A percentile compares a stretch with the other conserved stretches of the same genome.
phyloP scores from a whole-genome alignment of 1,284 basidiomycete species.

The Mycosarcoma mackinlayi region DNA sequence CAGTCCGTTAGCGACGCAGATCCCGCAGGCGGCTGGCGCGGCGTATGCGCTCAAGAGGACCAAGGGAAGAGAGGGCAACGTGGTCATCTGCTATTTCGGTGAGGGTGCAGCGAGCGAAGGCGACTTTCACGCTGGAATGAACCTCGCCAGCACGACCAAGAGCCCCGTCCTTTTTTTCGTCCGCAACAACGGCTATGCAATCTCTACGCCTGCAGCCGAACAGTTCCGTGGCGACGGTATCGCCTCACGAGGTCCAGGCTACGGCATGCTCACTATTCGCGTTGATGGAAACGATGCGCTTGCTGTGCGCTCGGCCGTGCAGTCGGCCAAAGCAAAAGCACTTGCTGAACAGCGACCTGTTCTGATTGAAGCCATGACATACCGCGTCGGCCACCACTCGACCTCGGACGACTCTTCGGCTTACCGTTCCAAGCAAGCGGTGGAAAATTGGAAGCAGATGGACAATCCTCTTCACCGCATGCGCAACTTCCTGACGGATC shows the following conservation, averaged over 20 bases:
- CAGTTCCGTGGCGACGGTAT: constrained; percentile 74
- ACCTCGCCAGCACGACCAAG: constrained; percentile 65
- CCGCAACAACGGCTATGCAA: constrained; percentile 89
- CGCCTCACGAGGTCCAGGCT: constrained; percentile 86
- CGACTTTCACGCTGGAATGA: constrained; percentile 73
- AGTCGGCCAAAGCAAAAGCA: constrained; percentile 81
- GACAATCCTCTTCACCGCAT: constrained; percentile 90
- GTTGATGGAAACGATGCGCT: constrained; percentile 95
- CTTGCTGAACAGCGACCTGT: constrained; percentile 81
- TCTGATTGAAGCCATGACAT: constrained; percentile 77
- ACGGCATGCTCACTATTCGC: constrained; percentile 75
- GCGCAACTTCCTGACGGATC: constrained; percentile 78
- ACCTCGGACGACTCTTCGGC: constrained; percentile 94
- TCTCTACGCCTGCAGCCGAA: constrained; percentile 88
- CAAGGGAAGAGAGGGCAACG: constrained; percentile 73
- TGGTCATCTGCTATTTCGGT: constrained; percentile 92
- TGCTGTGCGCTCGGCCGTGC: constrained; percentile 83
- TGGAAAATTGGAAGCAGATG: constrained; percentile 63
- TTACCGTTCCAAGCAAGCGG: constrained; percentile 71
- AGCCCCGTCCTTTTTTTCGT: constrained; percentile 69
- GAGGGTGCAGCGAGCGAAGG: constrained; percentile 74
- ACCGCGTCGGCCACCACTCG: constrained; percentile 85
- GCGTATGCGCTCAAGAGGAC: constrained; percentile 87
- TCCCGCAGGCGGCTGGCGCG: constrained; percentile 93
- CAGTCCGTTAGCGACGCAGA: constrained; percentile 91